phyloP scores from a whole-genome alignment of 2,329 filamentous ascomycete genomes.

The Nemania bipapillata region DNA sequence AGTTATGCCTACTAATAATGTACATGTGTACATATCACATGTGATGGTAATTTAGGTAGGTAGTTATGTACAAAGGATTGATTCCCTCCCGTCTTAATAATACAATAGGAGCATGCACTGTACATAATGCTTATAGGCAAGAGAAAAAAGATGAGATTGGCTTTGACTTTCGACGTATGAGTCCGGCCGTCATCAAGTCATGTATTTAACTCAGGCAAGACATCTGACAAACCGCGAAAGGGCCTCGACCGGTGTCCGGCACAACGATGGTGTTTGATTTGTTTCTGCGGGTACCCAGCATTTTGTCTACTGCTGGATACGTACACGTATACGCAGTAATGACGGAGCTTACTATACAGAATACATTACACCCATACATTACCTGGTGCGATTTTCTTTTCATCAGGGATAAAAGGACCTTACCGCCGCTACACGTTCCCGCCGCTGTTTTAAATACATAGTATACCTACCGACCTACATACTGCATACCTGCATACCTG shows the following conservation, averaged over 20 bases:
- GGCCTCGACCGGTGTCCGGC: conserved; percentile 5
- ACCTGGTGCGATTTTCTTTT: neutral
- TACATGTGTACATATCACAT: neutral
- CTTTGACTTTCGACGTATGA: too few relatives aligned
- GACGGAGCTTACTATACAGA: conserved; percentile 16
- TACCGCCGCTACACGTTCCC: neutral
- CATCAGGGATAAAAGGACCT: neutral
- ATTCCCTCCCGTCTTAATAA: neutral
- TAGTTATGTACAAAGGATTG: neutral
- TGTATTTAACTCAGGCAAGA: neutral
- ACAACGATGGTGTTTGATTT: neutral
- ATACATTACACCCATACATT: too few relatives aligned
- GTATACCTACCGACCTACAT: too few relatives aligned
- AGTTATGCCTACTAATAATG: too few relatives aligned
- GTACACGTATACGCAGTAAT: neutral
- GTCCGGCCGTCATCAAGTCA: neutral
- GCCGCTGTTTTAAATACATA: neutral
- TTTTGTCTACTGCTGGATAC: neutral
- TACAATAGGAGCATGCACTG: neutral
- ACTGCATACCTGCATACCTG: too few relatives aligned
- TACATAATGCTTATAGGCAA: too few relatives aligned
- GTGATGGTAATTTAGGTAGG: neutral
- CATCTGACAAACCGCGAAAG: neutral
- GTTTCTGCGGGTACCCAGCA: neutral
- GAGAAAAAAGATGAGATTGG: too few relatives aligned